Base-by-base conservation (phyloP, 2,329 filamentous ascomycete species). In the Phialophora chinensis region DNA sequence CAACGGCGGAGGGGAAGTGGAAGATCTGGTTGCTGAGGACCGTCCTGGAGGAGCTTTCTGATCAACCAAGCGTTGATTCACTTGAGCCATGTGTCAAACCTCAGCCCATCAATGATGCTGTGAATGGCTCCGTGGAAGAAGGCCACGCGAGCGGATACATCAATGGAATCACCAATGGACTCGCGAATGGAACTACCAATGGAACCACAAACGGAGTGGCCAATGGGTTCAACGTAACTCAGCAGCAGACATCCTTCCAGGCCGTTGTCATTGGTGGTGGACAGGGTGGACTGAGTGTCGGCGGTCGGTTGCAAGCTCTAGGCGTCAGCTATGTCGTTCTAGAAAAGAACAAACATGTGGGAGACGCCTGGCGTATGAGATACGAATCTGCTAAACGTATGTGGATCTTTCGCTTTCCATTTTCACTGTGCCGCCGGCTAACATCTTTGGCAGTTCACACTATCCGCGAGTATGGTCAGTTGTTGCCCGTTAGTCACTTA, bases 341-440 rank as follows among this genome's bases (percentile, higher is more conserved):
- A 49, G 82, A 84, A 47, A 75, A 76, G 27, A 80, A 81, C 44
- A 71, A 73, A 29, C 69, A 76, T 0, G 76, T 84, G 5, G 81
- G 82, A 1, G 80, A 83, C 61, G 81, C 79, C 56, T 84, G 82
- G 82, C 73, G 74, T 1, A 76, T 78, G 54, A 75, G 82, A 60
- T 84, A 84, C 66, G 78, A 80, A 35, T 80, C 81, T 25, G 74
- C 79, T 5, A 79, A 79, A n/a, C 75, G 61, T 63, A n/a, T 57
- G 75, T 60, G 23, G 35, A 58, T 27, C 20, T 27, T 38, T 25
- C 69, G 71, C 5, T 72, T 73, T 29, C 72, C 69, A n/a, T 33
- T 33, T 33, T 11, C 31, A 33, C 31, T 11, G 8, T 63, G 66
- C 35, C 70, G 68, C 14, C 72, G 72, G 54, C 56, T 66, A 66